Percentiles rank a stretch among this genome's conserved stretches.
Conservation (phyloP, 1,139 yeast genomes). For the Pichia sp. region DNA sequence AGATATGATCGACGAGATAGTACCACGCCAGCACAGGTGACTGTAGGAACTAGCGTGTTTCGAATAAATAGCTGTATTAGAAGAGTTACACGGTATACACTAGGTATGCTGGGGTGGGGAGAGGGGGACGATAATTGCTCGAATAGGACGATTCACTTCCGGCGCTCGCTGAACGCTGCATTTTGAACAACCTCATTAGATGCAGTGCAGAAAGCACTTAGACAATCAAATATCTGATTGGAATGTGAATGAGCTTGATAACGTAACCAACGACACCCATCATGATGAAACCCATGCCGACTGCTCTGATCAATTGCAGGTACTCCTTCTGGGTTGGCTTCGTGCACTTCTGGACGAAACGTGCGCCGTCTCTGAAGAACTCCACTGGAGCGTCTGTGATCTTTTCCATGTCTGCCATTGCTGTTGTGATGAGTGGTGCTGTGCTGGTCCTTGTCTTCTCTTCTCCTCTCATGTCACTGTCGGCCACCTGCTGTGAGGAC, state of each 20-base stretch:
- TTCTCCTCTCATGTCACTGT: too few species aligned
- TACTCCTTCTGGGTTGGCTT: constrained; percentile 90
- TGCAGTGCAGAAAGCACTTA: too few species aligned
- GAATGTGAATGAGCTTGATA: constrained; percentile 91
- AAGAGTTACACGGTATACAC: background rate
- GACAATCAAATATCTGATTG: constrained; percentile 94
- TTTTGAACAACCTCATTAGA: too few species aligned
- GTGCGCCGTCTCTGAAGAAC: constrained; percentile 84
- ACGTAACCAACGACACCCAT: constrained; percentile 98
- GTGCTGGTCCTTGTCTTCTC: too few species aligned
- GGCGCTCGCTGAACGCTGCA: too few species aligned
- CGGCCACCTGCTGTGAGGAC: too few species aligned
- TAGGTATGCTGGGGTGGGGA: background rate
- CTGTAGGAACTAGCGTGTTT: background rate
- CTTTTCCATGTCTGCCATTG: constrained; percentile 52
- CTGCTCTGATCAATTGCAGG: constrained; percentile 84
- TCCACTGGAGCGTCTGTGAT: constrained; percentile 85
- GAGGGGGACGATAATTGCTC: background rate
- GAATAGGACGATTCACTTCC: too few species aligned
- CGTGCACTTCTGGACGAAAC: constrained; percentile 84
- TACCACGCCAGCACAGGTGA: too few species aligned
- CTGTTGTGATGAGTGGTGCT: too few species aligned
- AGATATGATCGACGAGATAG: too few species aligned
- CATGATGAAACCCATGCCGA: constrained; percentile 92
- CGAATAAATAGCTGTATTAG: background rate